phyloP scores from a whole-genome alignment of 768 basidiomycete genomes.

The Nidula microcarpa region DNA sequence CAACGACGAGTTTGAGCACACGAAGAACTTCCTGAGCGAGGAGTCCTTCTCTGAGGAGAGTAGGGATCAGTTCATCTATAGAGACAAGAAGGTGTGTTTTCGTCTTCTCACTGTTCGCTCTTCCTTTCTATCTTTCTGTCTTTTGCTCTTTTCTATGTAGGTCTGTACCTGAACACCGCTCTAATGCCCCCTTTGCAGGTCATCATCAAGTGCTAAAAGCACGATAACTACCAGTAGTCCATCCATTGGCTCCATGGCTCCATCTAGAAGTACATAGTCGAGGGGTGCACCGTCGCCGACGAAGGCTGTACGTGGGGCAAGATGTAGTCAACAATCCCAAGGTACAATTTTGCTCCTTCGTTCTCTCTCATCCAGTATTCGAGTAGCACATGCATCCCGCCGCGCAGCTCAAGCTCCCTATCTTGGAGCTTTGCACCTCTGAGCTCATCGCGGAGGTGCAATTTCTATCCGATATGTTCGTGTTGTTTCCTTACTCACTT shows the following conservation, averaged over 20 bases:
- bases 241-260: conserved; percentile 67
- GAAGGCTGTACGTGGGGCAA: background rate
- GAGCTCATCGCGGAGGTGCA: conserved; percentile 68
- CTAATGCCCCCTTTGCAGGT: conserved; percentile 35
- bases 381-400: too few relatives aligned
- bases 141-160: background rate
- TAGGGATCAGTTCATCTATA: conserved; percentile 89
- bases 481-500: background rate
- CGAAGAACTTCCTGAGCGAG: conserved; percentile 68
- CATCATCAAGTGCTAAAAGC: conserved; percentile 89
- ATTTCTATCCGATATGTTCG: background rate
- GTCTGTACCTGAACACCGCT: background rate
- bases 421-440: conserved; percentile 91
- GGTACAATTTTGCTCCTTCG: conserved; percentile 52
- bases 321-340: conserved; percentile 38
- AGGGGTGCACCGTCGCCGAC: conserved; percentile 31
- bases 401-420: conserved; percentile 64
- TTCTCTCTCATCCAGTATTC: too few relatives aligned
- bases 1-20: conserved; percentile 50
- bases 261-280: conserved; percentile 57
- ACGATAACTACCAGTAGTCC: conserved; percentile 83
- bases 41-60: conserved; percentile 90
- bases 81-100: conserved; percentile 75
- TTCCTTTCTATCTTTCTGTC: background rate
- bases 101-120: background rate